Conservation (phyloP, 73 alveolate genomes). For the Paraurostyla sp. region DNA sequence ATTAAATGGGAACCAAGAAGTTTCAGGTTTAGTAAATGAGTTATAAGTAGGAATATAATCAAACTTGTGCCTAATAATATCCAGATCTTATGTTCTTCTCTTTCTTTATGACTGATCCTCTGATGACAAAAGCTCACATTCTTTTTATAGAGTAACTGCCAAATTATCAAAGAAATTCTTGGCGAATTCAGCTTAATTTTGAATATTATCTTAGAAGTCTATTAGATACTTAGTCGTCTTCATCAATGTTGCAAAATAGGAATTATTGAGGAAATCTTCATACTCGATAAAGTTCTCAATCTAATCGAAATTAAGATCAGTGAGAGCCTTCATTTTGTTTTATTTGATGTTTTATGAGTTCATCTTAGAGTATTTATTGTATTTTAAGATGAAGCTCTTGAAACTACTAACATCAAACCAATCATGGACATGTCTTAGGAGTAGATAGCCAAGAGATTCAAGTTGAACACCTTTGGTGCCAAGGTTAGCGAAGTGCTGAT, state of each 20-base stretch:
- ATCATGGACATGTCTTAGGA: not conserved
- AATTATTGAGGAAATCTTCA: conserved; percentile 51
- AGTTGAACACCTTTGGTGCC: conserved; percentile 56
- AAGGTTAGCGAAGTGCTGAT: not conserved
- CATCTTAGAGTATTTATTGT: conserved; percentile 39
- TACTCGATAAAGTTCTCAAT: conserved; percentile 44
- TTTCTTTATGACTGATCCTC: not conserved
- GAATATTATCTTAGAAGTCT: not conserved
- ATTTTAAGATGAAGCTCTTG: not conserved
- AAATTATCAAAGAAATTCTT: conserved; percentile 23
- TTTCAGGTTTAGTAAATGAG: not conserved
- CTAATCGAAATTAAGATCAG: conserved; percentile 26
- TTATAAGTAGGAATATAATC: not conserved
- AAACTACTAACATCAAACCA: not conserved
- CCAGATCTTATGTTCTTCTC: conserved; percentile 50
- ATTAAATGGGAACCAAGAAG: not conserved
- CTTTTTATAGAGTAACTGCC: too few relatives aligned
- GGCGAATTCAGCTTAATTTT: conserved; percentile 2
- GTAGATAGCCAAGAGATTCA: conserved; percentile 34
- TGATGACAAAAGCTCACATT: too few relatives aligned
- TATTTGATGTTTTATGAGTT: conserved; percentile 37
- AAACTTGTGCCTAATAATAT: not conserved
- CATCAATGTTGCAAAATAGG: conserved; percentile 24
- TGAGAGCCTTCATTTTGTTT: conserved; percentile 6
- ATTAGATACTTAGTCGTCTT: not conserved